Evolutionary conservation across 352 stramenopile genomes (phyloP).

Genomic region (Aphanomyces astaci): DNA sequence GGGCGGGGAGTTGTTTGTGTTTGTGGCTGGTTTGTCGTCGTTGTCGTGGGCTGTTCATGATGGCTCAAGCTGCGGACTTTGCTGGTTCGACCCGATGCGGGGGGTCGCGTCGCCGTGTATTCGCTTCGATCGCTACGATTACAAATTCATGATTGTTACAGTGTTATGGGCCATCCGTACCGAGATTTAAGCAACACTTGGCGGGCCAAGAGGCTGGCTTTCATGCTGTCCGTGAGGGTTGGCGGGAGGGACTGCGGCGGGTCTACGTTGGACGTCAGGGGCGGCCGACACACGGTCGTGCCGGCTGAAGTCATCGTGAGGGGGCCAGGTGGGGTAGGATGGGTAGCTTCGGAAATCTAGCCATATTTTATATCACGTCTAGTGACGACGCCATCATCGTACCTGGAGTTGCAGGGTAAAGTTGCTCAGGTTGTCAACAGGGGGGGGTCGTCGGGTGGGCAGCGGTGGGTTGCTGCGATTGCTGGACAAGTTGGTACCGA

Average conservation of each 20-base stretch:
- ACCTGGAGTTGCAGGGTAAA: neutral
- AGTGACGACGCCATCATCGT: too few relatives aligned
- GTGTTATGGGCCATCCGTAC: neutral
- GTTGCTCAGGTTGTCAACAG: slow-evolving; percentile 1
- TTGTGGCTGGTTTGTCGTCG: neutral
- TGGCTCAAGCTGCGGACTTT: neutral
- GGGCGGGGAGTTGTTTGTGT: neutral
- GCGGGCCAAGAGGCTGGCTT: neutral
- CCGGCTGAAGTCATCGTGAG: too few relatives aligned
- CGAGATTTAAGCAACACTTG: neutral
- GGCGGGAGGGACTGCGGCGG: neutral
- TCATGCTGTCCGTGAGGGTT: neutral
- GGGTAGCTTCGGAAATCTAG: too few relatives aligned
- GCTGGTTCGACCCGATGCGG: neutral
- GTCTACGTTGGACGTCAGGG: too few relatives aligned
- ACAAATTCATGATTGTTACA: too few relatives aligned
- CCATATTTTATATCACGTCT: too few relatives aligned
- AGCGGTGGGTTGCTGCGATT: too few relatives aligned
- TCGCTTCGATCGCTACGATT: neutral
- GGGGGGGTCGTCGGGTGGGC: too few relatives aligned
- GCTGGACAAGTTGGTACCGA: too few relatives aligned
- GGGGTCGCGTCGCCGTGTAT: neutral
- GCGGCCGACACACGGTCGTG: too few relatives aligned
- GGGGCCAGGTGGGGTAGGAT: too few relatives aligned
- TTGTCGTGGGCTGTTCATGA: neutral